Base-by-base conservation (phyloP, 1,284 basidiomycete species). In the Marasmius fiardii region DNA sequence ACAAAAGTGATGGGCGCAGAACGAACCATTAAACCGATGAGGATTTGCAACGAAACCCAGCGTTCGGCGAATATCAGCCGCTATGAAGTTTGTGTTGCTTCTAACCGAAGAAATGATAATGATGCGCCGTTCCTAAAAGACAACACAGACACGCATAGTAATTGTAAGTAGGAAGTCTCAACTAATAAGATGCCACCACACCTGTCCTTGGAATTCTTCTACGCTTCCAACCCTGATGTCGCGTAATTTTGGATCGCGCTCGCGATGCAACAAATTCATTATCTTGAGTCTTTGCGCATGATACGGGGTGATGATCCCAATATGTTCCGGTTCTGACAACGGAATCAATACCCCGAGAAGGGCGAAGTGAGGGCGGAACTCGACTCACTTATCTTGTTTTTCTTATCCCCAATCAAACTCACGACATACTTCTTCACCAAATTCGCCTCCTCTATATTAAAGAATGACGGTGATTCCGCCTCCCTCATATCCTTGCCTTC, bases 21-120 rank as follows among this genome's bases (percentile, higher is more conserved):
- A 54, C 58, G 11, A 58, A 76, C 76, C 76, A 56, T 79, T 79
- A 64, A 79, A 76, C 2, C 77, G 72, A 4, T 72, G 68, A 16
- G 73, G 71, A 57, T 72, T 74, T 11, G 75, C 73, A 5, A 79
- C 73, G 57, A 79, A 79, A 4, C 77, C 77, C 4, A 79, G 67
- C 0, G 71, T 73, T 51, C 76, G 71, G 43, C 62, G 68, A 43
- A 78, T 60, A 58, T 78, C 76, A 52, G 70, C 71, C 14, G 67
- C 61, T 37, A 79, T 63, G 47, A 68, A 70, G 20, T 77, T 68
- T 8, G 61, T 60, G 54, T 65, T 76, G 58, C 74, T 76, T 51
- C 77, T 68, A 1, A 78, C 77, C 20, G 75, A 76, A 2, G 76
- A 77, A 16, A 79, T 69, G 55, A 79, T 75, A 49, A 79, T 76